Percentiles rank a stretch among this genome's conserved stretches.
phyloP scores from a whole-genome alignment of 768 basidiomycete species.

The Trichaptum fuscoviolaceum region DNA sequence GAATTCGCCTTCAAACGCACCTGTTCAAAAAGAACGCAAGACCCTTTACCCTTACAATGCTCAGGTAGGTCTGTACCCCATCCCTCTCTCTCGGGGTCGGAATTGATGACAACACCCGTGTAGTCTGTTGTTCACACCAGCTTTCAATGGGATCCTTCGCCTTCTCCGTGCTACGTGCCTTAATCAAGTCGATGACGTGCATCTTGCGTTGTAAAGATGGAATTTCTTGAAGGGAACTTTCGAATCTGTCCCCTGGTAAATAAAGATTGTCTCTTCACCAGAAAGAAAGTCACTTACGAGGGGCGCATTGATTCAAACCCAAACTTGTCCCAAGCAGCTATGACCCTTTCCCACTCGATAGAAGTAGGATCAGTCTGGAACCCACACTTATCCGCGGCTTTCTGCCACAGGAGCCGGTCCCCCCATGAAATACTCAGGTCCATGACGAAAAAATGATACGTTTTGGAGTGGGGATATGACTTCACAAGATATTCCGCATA shows the following conservation, averaged over 20 bases:
- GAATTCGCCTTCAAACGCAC: not conserved
- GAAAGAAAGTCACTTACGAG: too few species aligned
- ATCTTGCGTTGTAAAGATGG: too few species aligned
- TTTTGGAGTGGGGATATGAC: too few species aligned
- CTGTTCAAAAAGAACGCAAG: not conserved
- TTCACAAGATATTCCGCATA: not conserved
- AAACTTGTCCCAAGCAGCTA: too few species aligned
- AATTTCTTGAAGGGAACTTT: too few species aligned
- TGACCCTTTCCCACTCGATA: not conserved
- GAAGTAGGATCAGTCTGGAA: not conserved
- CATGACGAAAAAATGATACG: not conserved
- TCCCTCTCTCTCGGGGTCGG: not conserved
- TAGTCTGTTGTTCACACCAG: constrained; percentile 3
- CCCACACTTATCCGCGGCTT: constrained; percentile 1
- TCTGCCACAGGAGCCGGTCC: constrained; percentile 7
- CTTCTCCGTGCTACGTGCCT: too few species aligned
- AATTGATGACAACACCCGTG: too few species aligned
- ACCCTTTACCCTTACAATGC: not conserved
- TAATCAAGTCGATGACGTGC: too few species aligned
- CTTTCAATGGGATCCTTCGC: too few species aligned
- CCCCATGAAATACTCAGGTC: constrained; percentile 8
- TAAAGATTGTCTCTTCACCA: too few species aligned
- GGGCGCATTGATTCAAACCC: too few species aligned
- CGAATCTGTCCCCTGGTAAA: too few species aligned
- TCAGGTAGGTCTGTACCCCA: not conserved